A percentile compares a stretch with the other conserved stretches of the same genome.
Evolutionary conservation across 1,284 basidiomycete genomes (phyloP).

Genomic region (Ceratobasidium papillatum): DNA sequence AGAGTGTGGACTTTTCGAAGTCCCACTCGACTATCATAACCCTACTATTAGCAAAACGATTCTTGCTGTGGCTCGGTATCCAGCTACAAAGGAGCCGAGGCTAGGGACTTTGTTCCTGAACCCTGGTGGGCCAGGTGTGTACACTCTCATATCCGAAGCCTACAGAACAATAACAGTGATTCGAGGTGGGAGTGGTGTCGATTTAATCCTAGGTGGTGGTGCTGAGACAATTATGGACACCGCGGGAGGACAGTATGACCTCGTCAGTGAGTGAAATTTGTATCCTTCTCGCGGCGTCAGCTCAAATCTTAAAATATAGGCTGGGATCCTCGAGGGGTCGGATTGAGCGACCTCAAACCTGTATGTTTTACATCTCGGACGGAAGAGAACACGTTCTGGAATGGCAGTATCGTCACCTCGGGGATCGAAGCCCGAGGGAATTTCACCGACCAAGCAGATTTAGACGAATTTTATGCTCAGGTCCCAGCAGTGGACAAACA

Average conservation of each 20-base stretch:
- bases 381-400: constrained; percentile 19
- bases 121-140: constrained; percentile 20
- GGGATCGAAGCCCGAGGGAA: constrained; percentile 42
- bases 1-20: constrained; percentile 30
- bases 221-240: not conserved
- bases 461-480: constrained; percentile 40
- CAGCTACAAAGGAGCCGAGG: constrained; percentile 6
- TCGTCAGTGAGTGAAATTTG: constrained; percentile 6
- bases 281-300: too few relatives aligned
- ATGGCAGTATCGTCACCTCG: constrained; percentile 16
- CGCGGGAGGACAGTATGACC: not conserved
- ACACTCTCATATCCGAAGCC: too few relatives aligned
- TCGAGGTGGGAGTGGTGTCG: constrained; percentile 13
- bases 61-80: constrained; percentile 25
- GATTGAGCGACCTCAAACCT: not conserved
- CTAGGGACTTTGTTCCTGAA: constrained; percentile 37
- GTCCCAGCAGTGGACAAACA: constrained; percentile 23
- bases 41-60: constrained; percentile 25
- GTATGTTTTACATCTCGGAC: constrained; percentile 30
- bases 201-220: not conserved
- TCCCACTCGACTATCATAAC: constrained; percentile 38
- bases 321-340: constrained; percentile 46
- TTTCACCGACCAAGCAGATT: constrained; percentile 39
- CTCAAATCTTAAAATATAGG: constrained; percentile 5
- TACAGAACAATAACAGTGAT: too few relatives aligned